Evolutionary conservation across 768 basidiomycete species (phyloP), one percentile per base, ranked within the genome.

Genomic region (Lentinula detonsa): DNA sequence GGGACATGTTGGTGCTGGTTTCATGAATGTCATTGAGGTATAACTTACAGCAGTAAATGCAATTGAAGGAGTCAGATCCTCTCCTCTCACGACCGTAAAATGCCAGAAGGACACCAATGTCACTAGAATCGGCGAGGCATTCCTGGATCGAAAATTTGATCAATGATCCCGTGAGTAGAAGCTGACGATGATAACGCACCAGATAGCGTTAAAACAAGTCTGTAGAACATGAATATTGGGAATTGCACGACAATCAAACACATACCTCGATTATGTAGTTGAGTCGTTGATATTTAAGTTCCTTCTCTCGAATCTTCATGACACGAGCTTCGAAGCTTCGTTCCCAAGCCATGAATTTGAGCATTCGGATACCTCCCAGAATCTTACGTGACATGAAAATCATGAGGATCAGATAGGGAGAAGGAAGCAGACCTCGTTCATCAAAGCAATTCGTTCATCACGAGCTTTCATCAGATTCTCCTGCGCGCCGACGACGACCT

Each of bases 311-410:
- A 62, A 96, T 78, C 56, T 81, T 84, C 57, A 89, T 71, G 0
- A 95, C 86, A 9, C 80, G 81, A 23, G 79, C 77, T 73, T 96
- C 94, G 66, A 95, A 95, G 69, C 85, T 92, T 28, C 94, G 85
- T 71, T 97, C 94, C 94, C 81, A 83, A 15, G 93, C 94, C 93
- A 96, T 95, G 73, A 95, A 97, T 86, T 96, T 95, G 66, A 95
- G 84, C 92, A 95, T 95, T 34, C 93, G 82, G 61, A 95, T 95
- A 11, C 84, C 93, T 52, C 92, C 92, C 9, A 95, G 76, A 62
- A 95, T 85, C 87, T 95, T 48, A 49, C 46, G 3, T 42, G 9
- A 57, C 10, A 35, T 59, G 15, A 53, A 11, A 6, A 37, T 4
- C 21, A 50, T 18, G 53, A 6, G 16, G 35, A 7, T 21, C 7